A percentile compares a stretch with the other conserved stretches of the same genome.
These are phyloP conservation scores for Coemansia javaensis DNA, from an alignment of 192 early-diverging fungal genomes.

Conservation along the genomic window DNA sequence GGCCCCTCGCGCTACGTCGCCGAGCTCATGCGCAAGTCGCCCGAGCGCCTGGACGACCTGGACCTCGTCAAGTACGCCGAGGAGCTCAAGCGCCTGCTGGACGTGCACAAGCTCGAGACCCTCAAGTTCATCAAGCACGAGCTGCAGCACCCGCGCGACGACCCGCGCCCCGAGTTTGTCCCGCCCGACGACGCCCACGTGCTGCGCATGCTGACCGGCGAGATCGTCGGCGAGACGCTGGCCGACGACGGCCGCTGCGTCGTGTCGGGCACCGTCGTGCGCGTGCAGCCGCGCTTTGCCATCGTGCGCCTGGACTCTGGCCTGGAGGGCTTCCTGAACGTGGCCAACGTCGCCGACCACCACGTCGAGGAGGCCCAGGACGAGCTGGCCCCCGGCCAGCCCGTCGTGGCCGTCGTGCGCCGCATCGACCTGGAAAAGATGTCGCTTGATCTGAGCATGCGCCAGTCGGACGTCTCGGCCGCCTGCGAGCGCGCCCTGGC, in stretches of 20 bases:
- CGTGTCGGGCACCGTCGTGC: constrained; percentile 63
- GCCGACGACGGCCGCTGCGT: constrained; percentile 58
- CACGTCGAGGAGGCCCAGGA: constrained; percentile 56
- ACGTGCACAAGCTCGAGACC: constrained; percentile 75
- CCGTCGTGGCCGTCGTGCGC: constrained; percentile 70
- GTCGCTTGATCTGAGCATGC: constrained; percentile 69
- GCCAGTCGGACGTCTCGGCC: constrained; percentile 54
- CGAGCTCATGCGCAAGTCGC: constrained; percentile 71
- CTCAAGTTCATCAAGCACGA: constrained; percentile 85
- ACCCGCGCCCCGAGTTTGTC: constrained; percentile 62
- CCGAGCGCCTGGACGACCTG: constrained; percentile 78
- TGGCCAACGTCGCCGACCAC: constrained; percentile 56
- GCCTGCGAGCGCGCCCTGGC: constrained; percentile 31
- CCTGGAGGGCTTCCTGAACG: constrained; percentile 77
- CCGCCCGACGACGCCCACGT: constrained; percentile 56
- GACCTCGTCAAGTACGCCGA: constrained; percentile 86
- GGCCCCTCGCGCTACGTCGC: constrained; percentile 69
- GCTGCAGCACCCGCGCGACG: constrained; percentile 74
- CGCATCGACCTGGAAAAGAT: constrained; percentile 74
- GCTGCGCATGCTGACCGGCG: constrained; percentile 83
- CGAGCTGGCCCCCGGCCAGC: constrained; percentile 62
- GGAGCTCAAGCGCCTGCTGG: constrained; percentile 67
- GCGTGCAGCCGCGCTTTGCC: constrained; percentile 69
- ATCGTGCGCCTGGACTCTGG: constrained; percentile 73
- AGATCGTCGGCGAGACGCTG: constrained; percentile 64